Percentiles rank a stretch among this genome's conserved stretches.
Conservation (phyloP, 441 rosid genomes). For the Populus hybrid region DNA sequence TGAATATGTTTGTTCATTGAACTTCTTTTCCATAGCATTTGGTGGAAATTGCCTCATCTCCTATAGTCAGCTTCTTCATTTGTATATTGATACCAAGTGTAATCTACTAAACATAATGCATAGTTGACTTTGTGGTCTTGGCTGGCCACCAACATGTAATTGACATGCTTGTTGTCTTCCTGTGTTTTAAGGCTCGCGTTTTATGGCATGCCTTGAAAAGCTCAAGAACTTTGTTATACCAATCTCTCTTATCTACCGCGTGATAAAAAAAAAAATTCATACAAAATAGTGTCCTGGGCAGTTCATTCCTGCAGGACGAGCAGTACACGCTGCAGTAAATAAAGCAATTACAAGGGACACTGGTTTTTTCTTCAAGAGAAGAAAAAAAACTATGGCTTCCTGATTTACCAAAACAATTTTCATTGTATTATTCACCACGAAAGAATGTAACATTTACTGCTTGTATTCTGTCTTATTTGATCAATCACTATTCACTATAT, state of each 20-base stretch:
- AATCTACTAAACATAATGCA: constrained; percentile 3
- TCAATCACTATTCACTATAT: constrained; percentile 18
- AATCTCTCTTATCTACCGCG: not conserved
- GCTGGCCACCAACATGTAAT: constrained; percentile 14
- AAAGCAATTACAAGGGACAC: not conserved
- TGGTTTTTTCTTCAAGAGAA: not conserved
- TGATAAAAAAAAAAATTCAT: too few species aligned
- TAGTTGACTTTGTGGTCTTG: not conserved
- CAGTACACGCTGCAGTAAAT: not conserved
- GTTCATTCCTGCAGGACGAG: not conserved
- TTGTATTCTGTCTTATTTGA: constrained; percentile 27
- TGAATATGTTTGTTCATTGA: constrained; percentile 6
- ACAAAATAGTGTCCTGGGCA: not conserved
- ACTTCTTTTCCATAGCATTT: constrained; percentile 8
- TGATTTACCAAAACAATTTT: not conserved
- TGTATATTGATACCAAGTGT: not conserved
- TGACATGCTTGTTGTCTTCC: not conserved
- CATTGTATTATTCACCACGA: constrained; percentile 9
- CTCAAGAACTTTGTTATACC: not conserved
- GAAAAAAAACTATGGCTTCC: not conserved
- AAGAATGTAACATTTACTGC: constrained; percentile 11
- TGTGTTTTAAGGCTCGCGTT: not conserved
- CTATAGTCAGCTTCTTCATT: not conserved
- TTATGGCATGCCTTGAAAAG: not conserved
- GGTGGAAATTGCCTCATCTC: constrained; percentile 19